Conservation (phyloP, 2,329 filamentous ascomycete species). For the Fusarium sp. region DNA sequence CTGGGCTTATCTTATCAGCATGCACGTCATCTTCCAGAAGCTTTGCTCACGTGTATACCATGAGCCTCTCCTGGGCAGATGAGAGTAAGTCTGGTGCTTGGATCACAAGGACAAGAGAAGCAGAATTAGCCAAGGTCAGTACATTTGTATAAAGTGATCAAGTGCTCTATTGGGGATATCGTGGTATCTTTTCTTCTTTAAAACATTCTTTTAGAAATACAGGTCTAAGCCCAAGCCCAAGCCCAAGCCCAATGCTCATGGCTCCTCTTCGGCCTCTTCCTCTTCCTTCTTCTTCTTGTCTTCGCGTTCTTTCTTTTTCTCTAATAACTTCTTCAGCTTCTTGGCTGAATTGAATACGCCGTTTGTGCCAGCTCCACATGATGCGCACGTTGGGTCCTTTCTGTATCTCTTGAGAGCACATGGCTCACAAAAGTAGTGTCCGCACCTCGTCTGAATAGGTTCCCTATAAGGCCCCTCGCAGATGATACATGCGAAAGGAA, state of each 20-base stretch:
- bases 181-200: constrained; percentile 18
- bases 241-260: background rate
- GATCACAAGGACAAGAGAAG: constrained; percentile 13
- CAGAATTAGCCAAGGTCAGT: background rate
- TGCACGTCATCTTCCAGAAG: constrained; percentile 29
- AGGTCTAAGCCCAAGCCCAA: background rate
- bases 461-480: constrained; percentile 81
- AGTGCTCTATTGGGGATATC: background rate
- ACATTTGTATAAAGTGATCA: background rate
- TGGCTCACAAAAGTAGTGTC: constrained; percentile 94
- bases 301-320: constrained; percentile 73
- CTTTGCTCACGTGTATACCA: constrained; percentile 17
- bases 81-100: constrained; percentile 7
- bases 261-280: constrained; percentile 57
- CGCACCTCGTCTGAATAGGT: constrained; percentile 88
- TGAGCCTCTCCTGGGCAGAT: background rate
- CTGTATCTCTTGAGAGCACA: constrained; percentile 89
- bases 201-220: background rate
- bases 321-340: constrained; percentile 81
- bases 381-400: constrained; percentile 86
- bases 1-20: constrained; percentile 29
- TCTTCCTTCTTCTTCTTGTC: constrained; percentile 63
- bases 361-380: constrained; percentile 84
- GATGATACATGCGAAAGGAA: constrained; percentile 90
- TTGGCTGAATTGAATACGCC: constrained; percentile 92